Conservation (phyloP, 2,329 filamentous ascomycete species). For the Fusarium transvaalense region DNA sequence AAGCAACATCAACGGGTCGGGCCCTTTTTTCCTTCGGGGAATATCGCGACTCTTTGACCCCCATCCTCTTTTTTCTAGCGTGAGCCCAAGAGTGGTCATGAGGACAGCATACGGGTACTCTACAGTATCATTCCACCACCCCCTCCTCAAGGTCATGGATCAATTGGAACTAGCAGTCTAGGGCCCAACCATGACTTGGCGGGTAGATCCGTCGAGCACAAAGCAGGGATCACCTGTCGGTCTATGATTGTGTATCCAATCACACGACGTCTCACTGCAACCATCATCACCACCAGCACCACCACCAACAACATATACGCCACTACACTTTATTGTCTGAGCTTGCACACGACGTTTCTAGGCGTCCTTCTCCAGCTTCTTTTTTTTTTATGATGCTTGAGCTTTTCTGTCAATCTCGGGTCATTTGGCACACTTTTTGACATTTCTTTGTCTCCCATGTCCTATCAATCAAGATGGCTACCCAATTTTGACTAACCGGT, state of each 20-base stretch:
- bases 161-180: slow-evolving; percentile 32
- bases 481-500: background rate
- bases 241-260: slow-evolving; percentile 16
- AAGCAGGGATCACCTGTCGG: slow-evolving; percentile 37
- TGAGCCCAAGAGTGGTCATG: slow-evolving; percentile 40
- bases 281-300: background rate
- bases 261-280: slow-evolving; percentile 10
- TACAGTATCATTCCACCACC: slow-evolving; percentile 27
- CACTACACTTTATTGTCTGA: slow-evolving; percentile 12
- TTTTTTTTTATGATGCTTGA: slow-evolving; percentile 15
- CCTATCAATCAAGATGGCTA: background rate
- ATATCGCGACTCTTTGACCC: slow-evolving; percentile 25
- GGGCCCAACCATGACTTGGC: slow-evolving; percentile 43
- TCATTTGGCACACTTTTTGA: slow-evolving; percentile 22
- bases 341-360: slow-evolving; percentile 34
- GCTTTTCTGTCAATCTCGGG: slow-evolving; percentile 34
- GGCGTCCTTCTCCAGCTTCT: slow-evolving; percentile 29
- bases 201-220: slow-evolving; percentile 47
- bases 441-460: slow-evolving; percentile 10
- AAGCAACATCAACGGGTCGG: slow-evolving; percentile 5
- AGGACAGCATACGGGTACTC: slow-evolving; percentile 41
- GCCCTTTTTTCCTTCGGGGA: slow-evolving; percentile 23
- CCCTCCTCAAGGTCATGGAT: slow-evolving; percentile 15
- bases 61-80: slow-evolving; percentile 28
- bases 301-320: slow-evolving; percentile 14